Base-by-base conservation (phyloP, 179 eudicot species). In the Gypsophila paniculata region DNA sequence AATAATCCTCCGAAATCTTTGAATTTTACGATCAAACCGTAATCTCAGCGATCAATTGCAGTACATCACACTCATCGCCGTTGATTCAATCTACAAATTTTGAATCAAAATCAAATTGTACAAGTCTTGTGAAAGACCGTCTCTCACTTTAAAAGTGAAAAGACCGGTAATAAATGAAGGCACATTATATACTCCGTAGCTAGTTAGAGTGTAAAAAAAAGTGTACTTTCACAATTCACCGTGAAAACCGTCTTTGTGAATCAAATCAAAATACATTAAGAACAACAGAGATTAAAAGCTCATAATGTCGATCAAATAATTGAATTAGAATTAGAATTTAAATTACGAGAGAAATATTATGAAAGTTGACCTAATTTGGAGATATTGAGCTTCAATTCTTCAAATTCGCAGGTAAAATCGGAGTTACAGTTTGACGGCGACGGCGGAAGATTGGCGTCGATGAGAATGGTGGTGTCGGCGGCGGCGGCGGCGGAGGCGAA, bases 311-410 rank as follows among this genome's bases (percentile, higher is more conserved):
- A 29, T 21, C 15, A 55, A 58, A 23, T 13, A 25, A 71, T 59
- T 18, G 2, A 23, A 26, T 49, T 14, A 60, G 2, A n/a, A 6
- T 6, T 6, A 2, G 2, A 63, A 53, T 11, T 11, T 19, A 65
- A 44, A 60, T 52, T 6, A 0, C 13, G 25, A 52, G 18, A 14
- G n/a, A n/a, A 3, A 52, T 52, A 14, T n/a, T n/a, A 14, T 13
- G n/a, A 58, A 62, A 10, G 5, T 42, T 65, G 74, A 88, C 96
- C 96, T 80, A 88, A 85, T 63, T 78, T 82, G 49, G 80, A 71
- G 63, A 88, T 59, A 55, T 72, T 78, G 81, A 77, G 78, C 59
- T 89, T 88, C 70, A 84, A 73, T 44, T 82, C 82, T 54, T 79
- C 76, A 55, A 90, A 70, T 78, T 83, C 77, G 78, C 80, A 61